Conservation (phyloP, 2,329 filamentous ascomycete genomes). For the Xylaria sp. region DNA sequence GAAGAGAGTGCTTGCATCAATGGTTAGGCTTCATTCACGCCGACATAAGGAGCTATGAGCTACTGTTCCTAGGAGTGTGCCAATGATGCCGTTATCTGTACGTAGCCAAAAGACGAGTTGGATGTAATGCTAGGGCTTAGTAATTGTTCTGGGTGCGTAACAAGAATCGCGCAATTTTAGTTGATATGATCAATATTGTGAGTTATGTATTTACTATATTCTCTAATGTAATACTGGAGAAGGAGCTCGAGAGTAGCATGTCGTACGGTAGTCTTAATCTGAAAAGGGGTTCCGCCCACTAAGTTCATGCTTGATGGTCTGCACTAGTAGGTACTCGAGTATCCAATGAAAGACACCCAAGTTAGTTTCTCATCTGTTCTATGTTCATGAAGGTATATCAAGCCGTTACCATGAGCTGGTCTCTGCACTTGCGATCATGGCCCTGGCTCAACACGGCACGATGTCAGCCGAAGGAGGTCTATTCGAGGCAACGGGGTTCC, state of each 20-base stretch:
- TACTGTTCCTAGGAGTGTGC: not conserved
- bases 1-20: not conserved
- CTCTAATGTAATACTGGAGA: not conserved
- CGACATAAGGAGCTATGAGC: not conserved
- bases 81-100: not conserved
- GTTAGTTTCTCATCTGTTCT: not conserved
- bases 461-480: constrained; percentile 25
- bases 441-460: constrained; percentile 15
- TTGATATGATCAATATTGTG: not conserved
- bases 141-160: not conserved
- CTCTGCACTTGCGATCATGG: not conserved
- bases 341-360: not conserved
- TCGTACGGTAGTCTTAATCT: not conserved
- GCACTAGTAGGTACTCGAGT: too few species aligned
- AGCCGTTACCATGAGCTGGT: not conserved
- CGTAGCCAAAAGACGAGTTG: not conserved
- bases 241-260: not conserved
- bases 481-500: constrained; percentile 23
- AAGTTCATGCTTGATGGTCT: not conserved
- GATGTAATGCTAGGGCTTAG: too few species aligned
- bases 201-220: not conserved
- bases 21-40: not conserved
- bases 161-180: not conserved
- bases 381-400: not conserved
- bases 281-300: too few species aligned